Evolutionary conservation across 768 basidiomycete genomes (phyloP).

Genomic region (Hericium erinaceus): DNA sequence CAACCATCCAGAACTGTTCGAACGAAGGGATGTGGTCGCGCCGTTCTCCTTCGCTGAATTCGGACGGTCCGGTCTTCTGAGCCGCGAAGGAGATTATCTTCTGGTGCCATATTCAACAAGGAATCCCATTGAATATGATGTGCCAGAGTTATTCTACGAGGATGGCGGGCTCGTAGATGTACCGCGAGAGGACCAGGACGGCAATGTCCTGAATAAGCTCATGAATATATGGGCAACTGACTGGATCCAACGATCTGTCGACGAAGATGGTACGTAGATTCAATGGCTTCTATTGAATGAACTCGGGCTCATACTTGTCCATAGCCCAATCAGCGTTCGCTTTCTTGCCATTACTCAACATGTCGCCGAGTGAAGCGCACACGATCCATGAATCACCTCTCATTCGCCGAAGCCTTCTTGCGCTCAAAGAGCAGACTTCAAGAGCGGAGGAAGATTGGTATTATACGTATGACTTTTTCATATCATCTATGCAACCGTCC

Average conservation of each 20-base stretch:
- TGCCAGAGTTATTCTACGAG: constrained; percentile 71
- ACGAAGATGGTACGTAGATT: constrained; percentile 47
- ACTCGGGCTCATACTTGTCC: constrained; percentile 7
- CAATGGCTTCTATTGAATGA: neutral
- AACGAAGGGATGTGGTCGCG: constrained; percentile 90
- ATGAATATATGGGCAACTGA: constrained; percentile 90
- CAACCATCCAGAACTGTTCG: constrained; percentile 97
- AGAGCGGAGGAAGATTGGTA: constrained; percentile 33
- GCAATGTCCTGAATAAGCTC: constrained; percentile 49
- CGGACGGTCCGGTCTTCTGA: constrained; percentile 71
- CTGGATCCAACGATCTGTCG: constrained; percentile 63
- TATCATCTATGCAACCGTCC: too few species aligned
- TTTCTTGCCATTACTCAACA: constrained; percentile 64
- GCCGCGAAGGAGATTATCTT: constrained; percentile 81
- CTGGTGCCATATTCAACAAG: constrained; percentile 77
- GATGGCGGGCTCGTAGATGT: constrained; percentile 67
- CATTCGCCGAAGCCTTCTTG: constrained; percentile 44
- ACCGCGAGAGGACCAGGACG: constrained; percentile 52
- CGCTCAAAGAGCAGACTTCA: constrained; percentile 34
- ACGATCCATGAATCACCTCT: constrained; percentile 49
- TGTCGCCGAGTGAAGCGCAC: constrained; percentile 58
- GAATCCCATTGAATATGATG: constrained; percentile 71
- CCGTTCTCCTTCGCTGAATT: constrained; percentile 86
- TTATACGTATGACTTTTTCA: constrained; percentile 10
- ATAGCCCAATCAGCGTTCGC: constrained; percentile 54